Base-by-base conservation (phyloP, 208 protist genomes). In the Leishmania amazonensis region DNA sequence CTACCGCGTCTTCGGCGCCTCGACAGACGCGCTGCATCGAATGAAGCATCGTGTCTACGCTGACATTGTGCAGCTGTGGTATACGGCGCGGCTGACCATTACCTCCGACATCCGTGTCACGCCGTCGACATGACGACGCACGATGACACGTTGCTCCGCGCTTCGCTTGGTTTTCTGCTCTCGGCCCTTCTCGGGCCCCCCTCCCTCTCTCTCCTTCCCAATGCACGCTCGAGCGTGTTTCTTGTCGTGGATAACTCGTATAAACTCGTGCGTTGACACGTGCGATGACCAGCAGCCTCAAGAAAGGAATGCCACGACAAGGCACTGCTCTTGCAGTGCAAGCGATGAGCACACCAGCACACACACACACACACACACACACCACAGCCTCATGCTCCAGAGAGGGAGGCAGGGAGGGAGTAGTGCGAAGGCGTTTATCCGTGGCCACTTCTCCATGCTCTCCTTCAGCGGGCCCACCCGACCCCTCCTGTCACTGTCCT, bases 1-100 rank as follows among this genome's bases (percentile, higher is more conserved):
- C 17, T 93, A 94, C 80, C 91, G 95, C 35, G 95, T 97, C 9
- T 96, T 94, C 70, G 80, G 86, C 21, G 94, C 93, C n/a, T 92
- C 91, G 5, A 89, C 90, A 1, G 88, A 87, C 51, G 75, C 64
- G 17, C 79, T 87, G 72, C 76, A 83, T 5, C 67, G 83, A 54
- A 95, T 95, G 91, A 84, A 85, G 13, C 76, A 93, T 17, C 79
- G 88, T 31, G 83, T 93, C 2, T 87, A 94, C 75, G 47, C 83
- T 4, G 93, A 97, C 62, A 17, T 95, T 24, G 80, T 96, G 65
- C 78, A 75, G 35, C 73, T 93, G 75, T 97, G 95, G 95, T 84
- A 90, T 62, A 81, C 47, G 1, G 93, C 91, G 0, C 70, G 85
- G 45, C 78, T 97, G 13, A 95, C 87, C 35, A 88, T 97, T 65